Evolutionary conservation across 768 basidiomycete genomes (phyloP).

Genomic region (Collybiopsis confluens): DNA sequence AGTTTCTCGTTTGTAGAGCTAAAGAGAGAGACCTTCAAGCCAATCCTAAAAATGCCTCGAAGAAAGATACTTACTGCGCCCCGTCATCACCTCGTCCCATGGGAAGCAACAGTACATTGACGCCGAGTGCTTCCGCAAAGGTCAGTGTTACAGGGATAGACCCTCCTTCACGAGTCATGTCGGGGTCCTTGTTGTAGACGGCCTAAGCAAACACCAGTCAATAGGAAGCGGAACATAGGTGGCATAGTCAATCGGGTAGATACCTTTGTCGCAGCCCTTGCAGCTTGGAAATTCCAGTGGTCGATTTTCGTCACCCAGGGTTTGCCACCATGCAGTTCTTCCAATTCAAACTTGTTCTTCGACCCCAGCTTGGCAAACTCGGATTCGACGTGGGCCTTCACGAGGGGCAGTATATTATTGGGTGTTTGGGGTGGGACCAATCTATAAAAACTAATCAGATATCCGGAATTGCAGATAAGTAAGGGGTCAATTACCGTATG

Average conservation of each 20-base stretch:
- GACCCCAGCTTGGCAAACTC: conserved; percentile 69
- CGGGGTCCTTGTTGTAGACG: conserved; percentile 53
- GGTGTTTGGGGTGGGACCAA: conserved; percentile 69
- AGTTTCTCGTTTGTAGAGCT: conserved; percentile 77
- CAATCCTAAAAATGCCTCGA: no score
- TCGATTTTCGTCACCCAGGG: conserved; percentile 67
- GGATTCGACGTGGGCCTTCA: conserved; percentile 49
- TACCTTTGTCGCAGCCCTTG: conserved; percentile 58
- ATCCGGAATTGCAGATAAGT: neutral
- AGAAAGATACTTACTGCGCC: conserved; percentile 63
- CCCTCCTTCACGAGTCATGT: conserved; percentile 66
- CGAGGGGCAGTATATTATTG: conserved; percentile 49
- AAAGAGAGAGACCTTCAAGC: neutral
- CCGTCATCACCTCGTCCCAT: conserved; percentile 96
- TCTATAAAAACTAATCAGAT: conserved; percentile 16
- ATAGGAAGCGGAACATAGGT: neutral
- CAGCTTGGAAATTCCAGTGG: conserved; percentile 76
- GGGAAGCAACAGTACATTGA: conserved; percentile 84
- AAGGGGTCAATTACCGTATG: conserved; percentile 58
- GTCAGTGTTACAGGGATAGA: conserved; percentile 74
- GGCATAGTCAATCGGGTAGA: neutral
- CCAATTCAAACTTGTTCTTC: conserved; percentile 60
- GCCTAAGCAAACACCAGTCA: conserved; percentile 15
- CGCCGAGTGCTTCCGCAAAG: conserved; percentile 64
- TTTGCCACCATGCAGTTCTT: conserved; percentile 60